Base-by-base conservation (phyloP, 2,329 filamentous ascomycete genomes). In the Calonectria fujianensis region DNA sequence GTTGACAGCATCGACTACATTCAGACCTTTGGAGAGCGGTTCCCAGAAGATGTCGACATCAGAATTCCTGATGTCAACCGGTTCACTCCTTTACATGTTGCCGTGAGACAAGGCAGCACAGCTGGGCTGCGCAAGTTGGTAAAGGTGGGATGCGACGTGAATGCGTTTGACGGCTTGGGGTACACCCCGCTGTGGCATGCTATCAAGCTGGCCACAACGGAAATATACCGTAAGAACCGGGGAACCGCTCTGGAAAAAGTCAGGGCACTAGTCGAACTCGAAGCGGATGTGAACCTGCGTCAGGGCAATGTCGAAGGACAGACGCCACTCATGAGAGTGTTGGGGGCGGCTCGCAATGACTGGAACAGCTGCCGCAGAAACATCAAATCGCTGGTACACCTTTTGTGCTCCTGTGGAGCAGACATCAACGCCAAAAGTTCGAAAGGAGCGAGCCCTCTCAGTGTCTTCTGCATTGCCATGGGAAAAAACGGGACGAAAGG, bases 71-170 rank as follows among this genome's bases (percentile, higher is more conserved):
- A 48, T 13, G 9, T 5, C 7, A 24, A 24, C 27, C 35, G 41
- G 10, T 65, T n/a, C 27, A 65, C 61, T 6, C 61, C 61, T 50
- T 39, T 65, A 16, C 61, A 65, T 48, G 9, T 65, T 20, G 61
- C 61, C 6, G 41, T 32, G 24, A 50, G 13, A 20, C 27, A n/a
- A 4, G 61, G 61, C 9, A 65, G 11, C 10, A 16, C 7, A 13
- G 13, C 16, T 2, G 18, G 20, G 14, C 7, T 65, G 2, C 16
- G 16, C 16, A 5, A 31, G 18, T 14, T 65, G 29, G 27, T 27
- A 10, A 13, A 50, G 27, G 27, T 11, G 39, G 41, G 61, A 1
- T 65, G 61, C 18, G 18, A 35, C 35, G 61, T 31, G 10, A 13
- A 65, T 5, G 41, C 41, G 11, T 65, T 65, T 50, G 61, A 65